Conservation (phyloP, 768 basidiomycete species). For the Naganishia kalamii region DNA sequence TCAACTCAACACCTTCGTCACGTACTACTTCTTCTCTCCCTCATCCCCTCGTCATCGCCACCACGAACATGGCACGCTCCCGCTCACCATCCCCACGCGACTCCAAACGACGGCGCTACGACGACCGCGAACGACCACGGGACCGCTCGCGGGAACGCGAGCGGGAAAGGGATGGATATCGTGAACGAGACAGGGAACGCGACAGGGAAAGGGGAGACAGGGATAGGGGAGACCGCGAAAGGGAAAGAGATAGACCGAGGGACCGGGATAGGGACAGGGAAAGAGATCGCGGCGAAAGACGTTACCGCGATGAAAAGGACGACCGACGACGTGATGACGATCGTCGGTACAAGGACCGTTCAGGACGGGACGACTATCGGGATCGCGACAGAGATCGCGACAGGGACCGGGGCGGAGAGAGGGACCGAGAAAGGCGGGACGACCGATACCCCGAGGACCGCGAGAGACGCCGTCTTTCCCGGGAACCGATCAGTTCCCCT, state of each 20-base stretch:
- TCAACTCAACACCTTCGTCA: no score
- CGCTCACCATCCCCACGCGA: constrained; percentile 9
- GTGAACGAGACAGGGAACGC: background rate
- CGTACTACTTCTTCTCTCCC: background rate
- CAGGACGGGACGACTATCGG: background rate
- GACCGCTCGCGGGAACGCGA: constrained; percentile 2
- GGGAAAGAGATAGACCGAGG: background rate
- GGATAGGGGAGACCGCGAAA: background rate
- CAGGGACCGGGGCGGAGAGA: no score
- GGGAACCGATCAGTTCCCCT: no score
- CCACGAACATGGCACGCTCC: constrained; percentile 15
- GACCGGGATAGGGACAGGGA: constrained; percentile 18
- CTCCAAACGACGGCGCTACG: constrained; percentile 14
- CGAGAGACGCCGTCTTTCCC: no score
- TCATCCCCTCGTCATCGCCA: constrained; percentile 3
- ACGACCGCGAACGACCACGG: background rate
- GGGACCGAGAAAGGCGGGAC: background rate
- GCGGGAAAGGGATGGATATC: constrained; percentile 2
- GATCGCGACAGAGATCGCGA: background rate
- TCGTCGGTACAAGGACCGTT: background rate
- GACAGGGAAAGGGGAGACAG: background rate
- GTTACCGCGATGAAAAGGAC: constrained; percentile 12
- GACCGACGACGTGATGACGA: constrained; percentile 12
- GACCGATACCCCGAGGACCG: background rate
- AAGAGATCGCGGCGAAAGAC: constrained; percentile 6